Evolutionary conservation across 257 asterid species (phyloP), one percentile per base, ranked within the genome.

Genomic region (Scutellaria minor): DNA sequence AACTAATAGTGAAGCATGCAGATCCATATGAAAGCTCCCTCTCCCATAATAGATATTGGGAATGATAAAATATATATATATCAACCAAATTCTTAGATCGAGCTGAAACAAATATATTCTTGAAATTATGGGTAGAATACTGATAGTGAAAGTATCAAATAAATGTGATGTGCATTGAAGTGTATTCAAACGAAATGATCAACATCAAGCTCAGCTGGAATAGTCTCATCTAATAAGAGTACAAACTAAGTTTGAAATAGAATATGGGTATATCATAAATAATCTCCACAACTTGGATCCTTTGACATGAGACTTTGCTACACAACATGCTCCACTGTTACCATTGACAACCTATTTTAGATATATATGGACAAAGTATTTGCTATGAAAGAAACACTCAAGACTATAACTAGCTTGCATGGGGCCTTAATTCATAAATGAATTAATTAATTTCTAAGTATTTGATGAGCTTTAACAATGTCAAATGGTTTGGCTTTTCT

Each of bases 121-220:
- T 65, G 8, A 53, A 20, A 68, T 35, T 58, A 55, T 40, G 4
- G 70, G 6, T 39, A 42, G n/a, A 11, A 5, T 14, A 37, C 24
- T 74, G 73, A 44, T 55, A 50, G 51, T 39, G 35, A 5, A 12
- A 6, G 64, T 20, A 22, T 39, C 11, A 24, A 46, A 6, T 15
- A 12, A 1, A 8, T n/a, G 24, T 72, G 53, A 39, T 12, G 46
- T 44, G 73, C 61, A 52, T 72, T 76, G 14, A 71, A 59, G 70
- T 60, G 57, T 46, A 11, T 55, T 66, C 45, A 53, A 76, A 68
- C 78, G 62, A 76, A 72, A 20, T 72, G 54, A 76, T 67, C 81
- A 58, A 66, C 53, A 15, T 80, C 84, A 80, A 68, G 47, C 74
- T 68, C 61, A 63, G 81, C 84, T 80, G 81, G 81, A 80, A 31